phyloP scores from a whole-genome alignment of 2,329 filamentous ascomycete genomes.

The Aureobasidium uvarum region DNA sequence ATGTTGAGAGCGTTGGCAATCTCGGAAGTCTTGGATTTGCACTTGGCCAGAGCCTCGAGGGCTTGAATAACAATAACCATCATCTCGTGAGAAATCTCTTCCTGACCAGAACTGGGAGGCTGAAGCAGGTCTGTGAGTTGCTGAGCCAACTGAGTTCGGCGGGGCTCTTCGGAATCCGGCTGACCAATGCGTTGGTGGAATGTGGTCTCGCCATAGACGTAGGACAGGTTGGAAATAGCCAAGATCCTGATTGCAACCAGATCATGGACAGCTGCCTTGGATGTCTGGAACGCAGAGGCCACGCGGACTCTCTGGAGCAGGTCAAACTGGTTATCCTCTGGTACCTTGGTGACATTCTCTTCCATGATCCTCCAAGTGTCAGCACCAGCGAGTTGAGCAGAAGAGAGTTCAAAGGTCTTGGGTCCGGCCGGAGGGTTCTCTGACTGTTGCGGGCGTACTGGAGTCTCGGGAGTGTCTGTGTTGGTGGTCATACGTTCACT shows the following conservation, averaged over 20 bases:
- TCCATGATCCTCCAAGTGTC: conserved; percentile 46
- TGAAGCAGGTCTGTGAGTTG: conserved; percentile 92
- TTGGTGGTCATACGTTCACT: conserved; percentile 31
- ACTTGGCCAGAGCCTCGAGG: conserved; percentile 80
- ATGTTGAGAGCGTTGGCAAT: conserved; percentile 89
- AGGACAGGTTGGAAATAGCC: conserved; percentile 86
- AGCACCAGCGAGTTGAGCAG: conserved; percentile 45
- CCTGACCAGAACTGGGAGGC: conserved; percentile 68
- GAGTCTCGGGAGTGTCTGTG: conserved; percentile 33
- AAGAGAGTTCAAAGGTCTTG: conserved; percentile 63
- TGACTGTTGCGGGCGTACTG: conserved; percentile 34
- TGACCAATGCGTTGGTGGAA: conserved; percentile 84
- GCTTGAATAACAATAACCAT: conserved; percentile 80
- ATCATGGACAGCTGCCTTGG: conserved; percentile 65
- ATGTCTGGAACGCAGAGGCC: conserved; percentile 72
- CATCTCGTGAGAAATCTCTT: conserved; percentile 67
- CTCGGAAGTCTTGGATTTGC: conserved; percentile 72
- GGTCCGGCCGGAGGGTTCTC: conserved; percentile 45
- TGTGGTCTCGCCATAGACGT: conserved; percentile 77
- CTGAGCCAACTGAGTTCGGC: conserved; percentile 83
- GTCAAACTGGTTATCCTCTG: conserved; percentile 74
- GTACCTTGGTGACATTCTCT: conserved; percentile 57
- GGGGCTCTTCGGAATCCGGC: conserved; percentile 84
- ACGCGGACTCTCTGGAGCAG: conserved; percentile 78
- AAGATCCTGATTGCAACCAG: conserved; percentile 77